Conservation (phyloP, 805 yeast species). For the Suhomyces faveliae region DNA sequence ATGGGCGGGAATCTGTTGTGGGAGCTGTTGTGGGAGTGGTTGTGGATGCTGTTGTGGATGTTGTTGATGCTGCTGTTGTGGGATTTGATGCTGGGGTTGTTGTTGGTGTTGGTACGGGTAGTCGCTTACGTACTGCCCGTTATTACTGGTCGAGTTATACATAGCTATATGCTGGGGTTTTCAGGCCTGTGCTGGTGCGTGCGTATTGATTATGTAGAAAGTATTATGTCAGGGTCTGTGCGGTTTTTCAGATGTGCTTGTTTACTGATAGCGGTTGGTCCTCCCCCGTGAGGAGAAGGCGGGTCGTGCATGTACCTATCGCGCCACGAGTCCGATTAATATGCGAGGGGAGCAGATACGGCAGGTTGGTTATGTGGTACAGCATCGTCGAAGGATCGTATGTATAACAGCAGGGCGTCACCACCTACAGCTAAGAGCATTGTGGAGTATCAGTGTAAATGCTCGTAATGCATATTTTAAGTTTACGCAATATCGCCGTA, state of each 20-base stretch:
- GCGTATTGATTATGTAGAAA: neutral
- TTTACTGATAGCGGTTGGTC: neutral
- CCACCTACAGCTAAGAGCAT: too few relatives aligned
- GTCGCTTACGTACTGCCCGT: slow-evolving; percentile 8
- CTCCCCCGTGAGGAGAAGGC: neutral
- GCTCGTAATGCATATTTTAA: too few relatives aligned
- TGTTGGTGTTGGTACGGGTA: slow-evolving; percentile 13
- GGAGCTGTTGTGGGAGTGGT: slow-evolving; percentile 6
- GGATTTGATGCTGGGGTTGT: slow-evolving; percentile 11
- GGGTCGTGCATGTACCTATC: neutral
- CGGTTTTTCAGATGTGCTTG: neutral
- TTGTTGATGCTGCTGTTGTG: slow-evolving; percentile 11
- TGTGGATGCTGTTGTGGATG: slow-evolving; percentile 7
- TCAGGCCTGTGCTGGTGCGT: neutral
- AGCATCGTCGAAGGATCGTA: too few relatives aligned
- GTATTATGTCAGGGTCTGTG: neutral
- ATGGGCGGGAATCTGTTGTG: slow-evolving; percentile 7
- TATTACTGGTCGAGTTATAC: slow-evolving; percentile 4
- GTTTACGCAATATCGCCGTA: neutral
- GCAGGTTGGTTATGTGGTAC: neutral
- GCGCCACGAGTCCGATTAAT: neutral
- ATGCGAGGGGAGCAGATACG: neutral
- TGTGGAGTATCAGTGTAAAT: too few relatives aligned
- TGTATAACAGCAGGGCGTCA: neutral
- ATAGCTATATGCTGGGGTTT: neutral